phyloP scores from a whole-genome alignment of 2,329 filamentous ascomycete genomes.

The Furcasterigmium furcatum region DNA sequence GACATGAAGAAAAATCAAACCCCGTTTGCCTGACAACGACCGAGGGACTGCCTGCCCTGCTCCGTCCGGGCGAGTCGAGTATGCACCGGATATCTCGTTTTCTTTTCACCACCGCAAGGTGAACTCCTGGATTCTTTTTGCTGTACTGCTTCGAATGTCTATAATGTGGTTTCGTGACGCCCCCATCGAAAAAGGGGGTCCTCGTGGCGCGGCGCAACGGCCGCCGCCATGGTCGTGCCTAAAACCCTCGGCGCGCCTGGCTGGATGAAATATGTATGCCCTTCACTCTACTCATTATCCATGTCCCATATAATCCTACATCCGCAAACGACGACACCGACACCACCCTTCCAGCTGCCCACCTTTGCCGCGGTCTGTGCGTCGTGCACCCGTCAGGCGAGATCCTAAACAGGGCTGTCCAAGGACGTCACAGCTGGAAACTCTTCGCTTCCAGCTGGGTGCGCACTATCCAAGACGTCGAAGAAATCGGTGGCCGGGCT shows the following conservation, averaged over 20 bases:
- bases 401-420: constrained; percentile 4
- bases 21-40: too few relatives aligned
- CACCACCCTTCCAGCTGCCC: neutral
- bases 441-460: neutral
- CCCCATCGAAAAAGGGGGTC: too few relatives aligned
- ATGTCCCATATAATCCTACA: constrained; percentile 3
- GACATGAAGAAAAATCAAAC: too few relatives aligned
- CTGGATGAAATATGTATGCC: neutral
- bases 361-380: neutral
- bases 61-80: too few relatives aligned
- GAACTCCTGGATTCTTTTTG: neutral
- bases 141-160: neutral
- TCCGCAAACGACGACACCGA: neutral
- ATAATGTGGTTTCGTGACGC: neutral
- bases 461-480: neutral
- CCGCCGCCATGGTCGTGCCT: too few relatives aligned
- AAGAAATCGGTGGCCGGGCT: neutral
- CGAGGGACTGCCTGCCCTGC: too few relatives aligned
- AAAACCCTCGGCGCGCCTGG: neutral
- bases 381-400: neutral
- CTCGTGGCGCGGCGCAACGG: too few relatives aligned
- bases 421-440: neutral
- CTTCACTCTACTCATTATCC: constrained; percentile 2
- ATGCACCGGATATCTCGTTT: too few relatives aligned
- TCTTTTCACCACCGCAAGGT: too few relatives aligned